Base-by-base conservation (phyloP, 2,329 filamentous ascomycete species). In the Ophiostoma novo-ulmi region DNA sequence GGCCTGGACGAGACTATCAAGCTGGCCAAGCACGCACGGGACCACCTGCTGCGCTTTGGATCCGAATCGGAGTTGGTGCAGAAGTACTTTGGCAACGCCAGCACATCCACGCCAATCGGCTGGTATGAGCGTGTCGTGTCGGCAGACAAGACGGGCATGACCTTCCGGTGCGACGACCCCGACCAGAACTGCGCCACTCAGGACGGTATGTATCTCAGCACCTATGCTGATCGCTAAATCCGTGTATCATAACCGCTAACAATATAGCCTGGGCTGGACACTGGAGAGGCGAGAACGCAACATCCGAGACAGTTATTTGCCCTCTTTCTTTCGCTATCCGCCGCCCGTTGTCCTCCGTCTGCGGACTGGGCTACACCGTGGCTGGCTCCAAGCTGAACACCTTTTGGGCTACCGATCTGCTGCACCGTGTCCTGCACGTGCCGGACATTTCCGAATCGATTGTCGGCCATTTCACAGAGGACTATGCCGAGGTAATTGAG, bases 11-110 rank as follows among this genome's bases (percentile, higher is more conserved):
- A 58, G 52, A 58, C 52, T 13, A 26, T 58, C 22, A 31, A 64
- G 61, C 61, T 64, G 31, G 61, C 61, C 13, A 64, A 35, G 13
- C 31, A 38, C 31, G 61, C 61, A 31, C 61, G 61, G 31, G 61
- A 64, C 31, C 61, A 64, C 31, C 61, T 64, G 5, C 61, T 64
- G 31, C 26, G 35, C 5, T 38, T 20, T 3, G 61, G 61, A n/a
- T 38, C 26, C 61, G 4, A 35, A 31, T 64, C 61, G 61, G 31
- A 35, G 26, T 6, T 64, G 26, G 61, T 36, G 61, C 61, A 64
- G n/a, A 64, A 64, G 61, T 64, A 64, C 61, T 64, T 64, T 36
- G 61, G 61, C 31, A 64, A 64, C 11, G 35, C 61, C 31, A 64
- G 31, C 31, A 35, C 61, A 38, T 11, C 61, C n/a, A 64, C 61